Evolutionary conservation across 164 flowering plant genomes (phyloP), one percentile per base, ranked within the genome.

Genomic region (Tetrastigma voinierianum): DNA sequence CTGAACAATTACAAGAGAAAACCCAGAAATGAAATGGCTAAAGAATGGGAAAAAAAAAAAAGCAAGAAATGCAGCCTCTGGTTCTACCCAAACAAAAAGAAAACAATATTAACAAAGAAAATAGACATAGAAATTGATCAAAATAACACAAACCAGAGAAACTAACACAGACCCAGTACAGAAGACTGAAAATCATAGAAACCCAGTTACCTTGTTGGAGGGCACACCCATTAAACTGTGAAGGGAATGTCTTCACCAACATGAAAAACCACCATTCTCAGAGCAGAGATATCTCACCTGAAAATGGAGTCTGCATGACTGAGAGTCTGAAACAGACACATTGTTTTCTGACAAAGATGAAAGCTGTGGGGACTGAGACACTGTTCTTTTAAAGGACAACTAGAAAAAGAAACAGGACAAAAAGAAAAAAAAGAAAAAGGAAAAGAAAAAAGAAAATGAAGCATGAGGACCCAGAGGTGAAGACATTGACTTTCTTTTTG

Each of bases 281-380:
- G 51, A 48, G 66, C 53, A 59, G 24, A 69, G 61, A 68, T 53
- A 54, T 46, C 44, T 46, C 44, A 59, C 45, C 65, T 68, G 72
- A 57, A 44, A 51, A 18, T 51, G 67, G 2, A 65, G 14, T 43
- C 55, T n/a, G 53, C 51, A 25, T 3, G 25, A 13, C 14, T 7
- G 62, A 18, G 55, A 18, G 49, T 8, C 72, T 57, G 67, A 64
- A 57, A 64, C 63, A 44, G 59, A 51, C 54, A 59, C 68, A 64
- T 61, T 56, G 51, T 43, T 61, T 53, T 48, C 66, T 71, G 70
- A 32, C 54, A 62, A 21, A 67, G 67, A 57, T 32, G 46, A 72
- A 55, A 67, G 70, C 66, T 66, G 70, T 51, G 55, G 24, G 13
- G 21, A 65, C 40, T 44, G 71, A 62, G 71, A 67, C 58, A 44